phyloP scores from a whole-genome alignment of 495 filamentous ascomycete genomes.

The Astrothelium macrocarpum region DNA sequence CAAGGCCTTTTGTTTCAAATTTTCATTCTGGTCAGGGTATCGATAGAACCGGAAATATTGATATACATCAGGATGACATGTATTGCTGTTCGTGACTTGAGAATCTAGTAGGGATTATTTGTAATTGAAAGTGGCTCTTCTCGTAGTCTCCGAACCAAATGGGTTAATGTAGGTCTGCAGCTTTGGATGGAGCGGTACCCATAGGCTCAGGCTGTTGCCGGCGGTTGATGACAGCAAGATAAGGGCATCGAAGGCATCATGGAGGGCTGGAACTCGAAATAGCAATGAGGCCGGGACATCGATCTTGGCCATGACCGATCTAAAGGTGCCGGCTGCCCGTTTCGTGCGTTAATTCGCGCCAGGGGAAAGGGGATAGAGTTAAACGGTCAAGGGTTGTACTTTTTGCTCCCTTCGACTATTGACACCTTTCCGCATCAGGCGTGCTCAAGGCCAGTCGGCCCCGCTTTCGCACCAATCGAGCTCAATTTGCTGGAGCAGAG shows the following conservation, averaged over 20 bases:
- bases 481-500: constrained; percentile 6
- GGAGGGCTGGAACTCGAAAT: background rate
- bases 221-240: constrained; percentile 1
- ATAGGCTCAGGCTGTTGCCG: background rate
- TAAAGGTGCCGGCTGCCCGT: background rate
- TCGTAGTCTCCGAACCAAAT: background rate
- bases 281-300: background rate
- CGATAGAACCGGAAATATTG: background rate
- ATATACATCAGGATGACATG: background rate
- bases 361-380: background rate
- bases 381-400: constrained; percentile 1
- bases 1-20: background rate
- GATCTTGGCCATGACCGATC: constrained; percentile 5
- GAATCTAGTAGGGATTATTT: constrained; percentile 2
- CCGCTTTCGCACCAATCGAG: background rate
- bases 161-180: background rate
- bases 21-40: background rate
- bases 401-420: constrained; percentile 3
- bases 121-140: no score
- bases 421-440: background rate
- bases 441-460: background rate
- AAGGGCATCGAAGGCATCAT: background rate
- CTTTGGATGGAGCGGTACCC: background rate
- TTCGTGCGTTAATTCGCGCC: background rate
- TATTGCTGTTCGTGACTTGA: background rate